Evolutionary conservation across 306 rosid species (phyloP), one percentile per base, ranked within the genome.

Genomic region (Geum urbanum): DNA sequence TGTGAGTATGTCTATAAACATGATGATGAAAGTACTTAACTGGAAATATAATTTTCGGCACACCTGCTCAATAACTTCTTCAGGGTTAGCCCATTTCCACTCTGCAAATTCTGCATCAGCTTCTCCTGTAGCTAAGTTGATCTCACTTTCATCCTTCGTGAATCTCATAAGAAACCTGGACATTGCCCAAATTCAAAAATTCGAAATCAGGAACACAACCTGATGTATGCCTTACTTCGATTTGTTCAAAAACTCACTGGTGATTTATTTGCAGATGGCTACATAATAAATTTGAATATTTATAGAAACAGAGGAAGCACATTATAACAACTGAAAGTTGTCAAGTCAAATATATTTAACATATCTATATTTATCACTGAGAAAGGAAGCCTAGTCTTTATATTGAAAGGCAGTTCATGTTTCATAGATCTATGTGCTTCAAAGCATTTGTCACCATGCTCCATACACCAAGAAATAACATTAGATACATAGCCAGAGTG

Each of bases 31-130:
- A 64, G 45, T 37, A 40, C 12, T 13, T 12, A 54, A 60, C 64
- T 54, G 1, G 22, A 70, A 50, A 20, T 16, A 52, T 8, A 11
- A 35, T 3, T 45, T 62, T 81, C n/a, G 49, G 63, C 74, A 27
- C 61, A 85, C 98, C 96, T 94, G 97, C 72, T 94, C 97, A 18
- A 94, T 76, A 72, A 94, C 98, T 80, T 90, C 96, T 53, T 83
- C 87, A 0, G 96, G 92, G 81, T 43, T 81, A 19, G 98, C 92
- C 98, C 98, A 94, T 80, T 94, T 94, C 98, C 98, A 94, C 70
- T 94, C 98, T 22, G 94, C 84, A 74, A 94, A 94, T 82, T 94
- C 98, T 9, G 88, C 84, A 13, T 94, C 98, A 37, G 95, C 97
- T 81, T 87, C 92, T 7, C 96, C 97, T 5, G 59, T 94, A 24